These are phyloP conservation scores for Crithidia brevicula DNA, from an alignment of 208 protist genomes.

Conservation along the genomic window DNA sequence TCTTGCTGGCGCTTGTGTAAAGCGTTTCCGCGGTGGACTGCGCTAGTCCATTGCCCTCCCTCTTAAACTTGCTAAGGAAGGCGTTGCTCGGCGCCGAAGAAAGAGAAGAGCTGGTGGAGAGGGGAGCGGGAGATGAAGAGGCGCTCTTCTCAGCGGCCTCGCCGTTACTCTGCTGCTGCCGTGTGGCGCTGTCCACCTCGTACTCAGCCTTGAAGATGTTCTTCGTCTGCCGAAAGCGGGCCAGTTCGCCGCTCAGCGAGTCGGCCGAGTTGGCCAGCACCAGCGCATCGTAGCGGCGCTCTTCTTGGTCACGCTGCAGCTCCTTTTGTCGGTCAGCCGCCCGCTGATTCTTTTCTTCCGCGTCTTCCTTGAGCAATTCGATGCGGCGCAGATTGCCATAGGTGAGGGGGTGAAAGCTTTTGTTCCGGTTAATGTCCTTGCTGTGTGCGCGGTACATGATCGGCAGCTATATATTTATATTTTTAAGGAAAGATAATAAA, in stretches of 20 bases:
- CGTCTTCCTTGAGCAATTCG: slow-evolving; percentile 58
- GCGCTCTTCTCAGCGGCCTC: not conserved
- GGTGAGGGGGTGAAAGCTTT: slow-evolving; percentile 90
- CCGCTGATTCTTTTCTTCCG: slow-evolving; percentile 41
- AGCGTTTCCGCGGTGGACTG: not conserved
- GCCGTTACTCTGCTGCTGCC: slow-evolving; percentile 4
- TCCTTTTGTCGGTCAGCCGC: slow-evolving; percentile 50
- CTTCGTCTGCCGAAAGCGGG: slow-evolving; percentile 52
- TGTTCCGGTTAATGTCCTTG: slow-evolving; percentile 92
- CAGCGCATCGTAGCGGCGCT: slow-evolving; percentile 82
- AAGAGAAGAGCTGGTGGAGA: not conserved
- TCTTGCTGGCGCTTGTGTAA: not conserved
- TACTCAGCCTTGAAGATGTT: slow-evolving; percentile 78
- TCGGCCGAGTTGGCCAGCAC: slow-evolving; percentile 36
- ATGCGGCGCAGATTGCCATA: slow-evolving; percentile 72
- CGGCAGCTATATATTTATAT: too few species aligned
- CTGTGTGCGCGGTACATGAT: slow-evolving; percentile 90
- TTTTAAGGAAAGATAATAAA: too few species aligned
- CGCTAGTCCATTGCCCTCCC: slow-evolving; percentile 1
- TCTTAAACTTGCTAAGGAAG: slow-evolving; percentile 46
- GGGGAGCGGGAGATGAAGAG: too few species aligned
- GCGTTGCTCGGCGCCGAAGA: not conserved
- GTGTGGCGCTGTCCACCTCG: slow-evolving; percentile 17
- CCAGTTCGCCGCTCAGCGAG: slow-evolving; percentile 36
- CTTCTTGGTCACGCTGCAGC: slow-evolving; percentile 72